Percentiles rank a stretch among this genome's conserved stretches.
Conservation (phyloP, 805 yeast species). For the Cyberlindnera bimundalis region DNA sequence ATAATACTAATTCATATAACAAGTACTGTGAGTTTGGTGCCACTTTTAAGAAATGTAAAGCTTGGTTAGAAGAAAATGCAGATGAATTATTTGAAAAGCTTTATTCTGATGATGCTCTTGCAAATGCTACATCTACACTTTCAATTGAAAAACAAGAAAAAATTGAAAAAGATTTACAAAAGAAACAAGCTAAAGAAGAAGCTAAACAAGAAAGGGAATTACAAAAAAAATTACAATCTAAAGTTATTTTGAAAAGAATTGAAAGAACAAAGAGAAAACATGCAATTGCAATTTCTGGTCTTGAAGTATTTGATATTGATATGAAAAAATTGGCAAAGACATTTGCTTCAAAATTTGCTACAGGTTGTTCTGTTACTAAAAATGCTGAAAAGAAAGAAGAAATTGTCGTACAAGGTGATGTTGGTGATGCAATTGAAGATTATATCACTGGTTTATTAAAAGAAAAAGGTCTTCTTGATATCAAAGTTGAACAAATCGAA, state of each 20-base stretch:
- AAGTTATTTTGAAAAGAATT: constrained; percentile 78
- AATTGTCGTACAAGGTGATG: constrained; percentile 90
- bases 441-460: constrained; percentile 66
- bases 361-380: constrained; percentile 91
- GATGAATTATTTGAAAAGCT: constrained; percentile 53
- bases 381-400: constrained; percentile 91
- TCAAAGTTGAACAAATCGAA: constrained; percentile 85
- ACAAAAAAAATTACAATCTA: constrained; percentile 72
- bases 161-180: constrained; percentile 76
- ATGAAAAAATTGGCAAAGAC: constrained; percentile 88
- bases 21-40: constrained; percentile 89
- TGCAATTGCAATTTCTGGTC: constrained; percentile 79
- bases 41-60: constrained; percentile 74
- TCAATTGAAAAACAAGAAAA: constrained; percentile 77
- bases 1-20: constrained; percentile 8
- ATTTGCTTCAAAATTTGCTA: constrained; percentile 91
- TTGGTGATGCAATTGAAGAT: constrained; percentile 83
- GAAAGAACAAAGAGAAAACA: constrained; percentile 89
- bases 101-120: constrained; percentile 58
- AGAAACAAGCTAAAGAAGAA: constrained; percentile 82
- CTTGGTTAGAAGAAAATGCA: constrained; percentile 67
- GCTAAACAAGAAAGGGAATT: constrained; percentile 81
- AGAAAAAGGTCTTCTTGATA: constrained; percentile 78
- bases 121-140: constrained; percentile 56
- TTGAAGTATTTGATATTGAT: constrained; percentile 85